Evolutionary conservation across 805 yeast genomes (phyloP), one percentile per base, ranked within the genome.

Genomic region (Candida insectorum): DNA sequence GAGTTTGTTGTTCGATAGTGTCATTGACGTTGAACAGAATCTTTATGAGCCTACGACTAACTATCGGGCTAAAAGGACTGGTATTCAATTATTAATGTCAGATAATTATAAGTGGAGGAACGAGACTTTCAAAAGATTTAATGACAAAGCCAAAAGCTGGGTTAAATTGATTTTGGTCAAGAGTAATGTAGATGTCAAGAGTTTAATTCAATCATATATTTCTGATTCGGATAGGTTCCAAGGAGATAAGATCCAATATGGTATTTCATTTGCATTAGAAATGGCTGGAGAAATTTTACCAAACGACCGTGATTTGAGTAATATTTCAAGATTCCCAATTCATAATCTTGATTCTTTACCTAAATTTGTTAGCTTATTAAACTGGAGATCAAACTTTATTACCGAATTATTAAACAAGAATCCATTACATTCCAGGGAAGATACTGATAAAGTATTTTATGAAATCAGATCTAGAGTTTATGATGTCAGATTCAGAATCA

Each of bases 211-310:
- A 49, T 67, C 82, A 0, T 93, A 91, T 49, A 75, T 88, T 3
- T 71, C 86, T 2, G 57, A 45, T 20, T 52, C 54, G 44, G 71
- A 56, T 47, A 62, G 45, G 48, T 47, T 43, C 23, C 54, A 44
- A 30, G 36, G 41, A 10, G 33, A 36, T 18, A 31, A 52, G 22
- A 72, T 85, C 26, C 81, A 84, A 36, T 79, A 73, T 49, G 97
- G 97, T 34, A 81, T 88, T 30, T 81, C 95, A 0, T 85, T 91
- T 68, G 97, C 98, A 0, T 63, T 89, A 37, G 93, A 85, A 44
- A 74, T 87, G 80, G 95, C 95, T 1, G 87, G 93, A 4, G 56
- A 74, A 4, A 72, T 86, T 9, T 60, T 79, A n/a, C 69, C 80
- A 13, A 69, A 69, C 18, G 94, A 86, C 47, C 63, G 80, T 27